These are phyloP conservation scores for Kwoniella sp. DNA, from an alignment of 768 basidiomycete species.

Conservation along the genomic window DNA sequence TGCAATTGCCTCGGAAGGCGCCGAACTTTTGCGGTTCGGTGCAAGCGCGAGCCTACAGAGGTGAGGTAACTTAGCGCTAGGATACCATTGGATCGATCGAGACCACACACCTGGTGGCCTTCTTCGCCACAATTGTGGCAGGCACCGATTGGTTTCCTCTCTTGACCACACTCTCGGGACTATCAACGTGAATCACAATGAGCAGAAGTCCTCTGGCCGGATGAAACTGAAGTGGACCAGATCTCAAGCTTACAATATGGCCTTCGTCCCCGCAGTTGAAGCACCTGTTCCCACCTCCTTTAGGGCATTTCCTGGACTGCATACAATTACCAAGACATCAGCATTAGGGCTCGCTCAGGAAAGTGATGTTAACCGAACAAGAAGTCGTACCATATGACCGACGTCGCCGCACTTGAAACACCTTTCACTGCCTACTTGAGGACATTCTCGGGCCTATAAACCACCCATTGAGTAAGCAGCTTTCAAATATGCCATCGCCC, in stretches of 20 bases:
- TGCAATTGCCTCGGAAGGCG: not conserved
- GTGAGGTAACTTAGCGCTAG: not conserved
- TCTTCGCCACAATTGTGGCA: slow-evolving; percentile 16
- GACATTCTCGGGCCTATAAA: slow-evolving; percentile 24
- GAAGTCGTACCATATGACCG: slow-evolving; percentile 24
- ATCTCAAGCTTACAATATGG: slow-evolving; percentile 23
- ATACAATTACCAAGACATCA: not conserved
- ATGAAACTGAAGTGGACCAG: too few relatives aligned
- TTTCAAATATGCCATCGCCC: not conserved
- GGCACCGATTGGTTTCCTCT: slow-evolving; percentile 3
- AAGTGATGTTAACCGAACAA: not conserved
- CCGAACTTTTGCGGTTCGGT: not conserved
- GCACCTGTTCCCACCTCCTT: slow-evolving; percentile 21
- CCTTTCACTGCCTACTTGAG: slow-evolving; percentile 6
- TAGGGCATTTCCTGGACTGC: slow-evolving; percentile 29
- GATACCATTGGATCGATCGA: not conserved
- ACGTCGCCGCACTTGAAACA: slow-evolving; percentile 32
- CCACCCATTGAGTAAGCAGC: not conserved
- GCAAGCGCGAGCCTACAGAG: not conserved
- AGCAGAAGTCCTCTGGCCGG: slow-evolving; percentile 21
- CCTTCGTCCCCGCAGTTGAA: slow-evolving; percentile 34
- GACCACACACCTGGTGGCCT: slow-evolving; percentile 11
- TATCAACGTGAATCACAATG: not conserved
- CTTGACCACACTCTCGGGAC: slow-evolving; percentile 23
- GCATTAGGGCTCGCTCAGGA: not conserved